A percentile compares a stretch with the other conserved stretches of the same genome.
These are phyloP conservation scores for Xylaria nigripes DNA, from an alignment of 495 filamentous ascomycete genomes.

Conservation along the genomic window DNA sequence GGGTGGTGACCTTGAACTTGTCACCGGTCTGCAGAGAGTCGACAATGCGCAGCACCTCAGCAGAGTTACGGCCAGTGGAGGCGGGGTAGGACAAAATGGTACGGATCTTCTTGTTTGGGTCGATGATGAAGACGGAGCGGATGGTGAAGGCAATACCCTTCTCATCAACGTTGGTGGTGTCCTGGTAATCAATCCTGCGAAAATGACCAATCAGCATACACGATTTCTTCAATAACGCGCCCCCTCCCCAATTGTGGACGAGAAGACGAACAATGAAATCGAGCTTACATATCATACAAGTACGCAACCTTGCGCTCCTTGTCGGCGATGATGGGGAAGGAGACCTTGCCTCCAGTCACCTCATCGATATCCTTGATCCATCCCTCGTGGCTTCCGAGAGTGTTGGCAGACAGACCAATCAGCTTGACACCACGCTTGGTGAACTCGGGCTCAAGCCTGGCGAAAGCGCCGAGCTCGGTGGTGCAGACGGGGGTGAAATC, in stretches of 20 bases:
- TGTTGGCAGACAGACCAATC: conserved; percentile 88
- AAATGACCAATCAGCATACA: not conserved
- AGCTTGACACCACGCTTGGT: conserved; percentile 87
- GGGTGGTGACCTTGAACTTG: conserved; percentile 89
- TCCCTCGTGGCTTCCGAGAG: conserved; percentile 51
- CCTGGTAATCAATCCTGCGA: conserved; percentile 67
- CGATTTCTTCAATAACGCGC: not conserved
- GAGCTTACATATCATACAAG: conserved; percentile 85
- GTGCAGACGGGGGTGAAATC: conserved; percentile 95
- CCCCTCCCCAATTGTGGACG: not conserved
- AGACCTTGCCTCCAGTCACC: conserved; percentile 69
- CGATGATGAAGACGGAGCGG: conserved; percentile 97
- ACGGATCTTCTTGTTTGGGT: conserved; percentile 96
- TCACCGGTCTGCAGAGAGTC: conserved; percentile 96
- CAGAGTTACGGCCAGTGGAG: conserved; percentile 92
- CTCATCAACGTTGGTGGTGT: conserved; percentile 75
- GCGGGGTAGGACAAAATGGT: conserved; percentile 95
- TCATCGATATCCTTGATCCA: conserved; percentile 98
- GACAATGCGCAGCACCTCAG: conserved; percentile 89
- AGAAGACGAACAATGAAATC: not conserved
- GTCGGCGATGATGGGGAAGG: conserved; percentile 96
- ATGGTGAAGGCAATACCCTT: conserved; percentile 99
- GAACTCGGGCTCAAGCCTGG: conserved; percentile 97
- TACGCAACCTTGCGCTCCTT: conserved; percentile 89
- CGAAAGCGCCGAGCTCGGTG: conserved; percentile 95